Conservation (phyloP, 2,329 filamentous ascomycete species). For the Helotiales sp. region DNA sequence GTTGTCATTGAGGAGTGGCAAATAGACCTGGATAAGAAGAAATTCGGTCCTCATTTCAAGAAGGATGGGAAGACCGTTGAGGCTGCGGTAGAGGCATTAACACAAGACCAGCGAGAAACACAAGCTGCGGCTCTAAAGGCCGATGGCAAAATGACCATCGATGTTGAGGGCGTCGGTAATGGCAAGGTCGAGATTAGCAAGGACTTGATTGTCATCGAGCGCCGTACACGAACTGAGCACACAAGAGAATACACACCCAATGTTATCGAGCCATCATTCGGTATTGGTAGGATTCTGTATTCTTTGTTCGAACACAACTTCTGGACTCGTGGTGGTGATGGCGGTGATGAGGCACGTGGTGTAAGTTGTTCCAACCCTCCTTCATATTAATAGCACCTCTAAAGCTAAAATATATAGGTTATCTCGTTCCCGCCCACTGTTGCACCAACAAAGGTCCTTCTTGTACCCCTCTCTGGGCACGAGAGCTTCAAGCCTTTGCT, state of each 20-base stretch:
- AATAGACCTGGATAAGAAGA: constrained; percentile 88
- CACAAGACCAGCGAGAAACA: constrained; percentile 80
- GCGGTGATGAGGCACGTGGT: constrained; percentile 79
- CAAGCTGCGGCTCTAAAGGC: constrained; percentile 72
- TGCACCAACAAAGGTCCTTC: constrained; percentile 92
- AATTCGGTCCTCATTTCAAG: constrained; percentile 93
- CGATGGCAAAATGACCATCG: constrained; percentile 73
- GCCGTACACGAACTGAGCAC: constrained; percentile 78
- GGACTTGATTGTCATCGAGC: constrained; percentile 82
- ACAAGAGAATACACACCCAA: constrained; percentile 91
- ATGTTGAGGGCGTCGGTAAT: constrained; percentile 65
- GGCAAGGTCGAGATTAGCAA: constrained; percentile 78
- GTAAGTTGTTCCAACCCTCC: constrained; percentile 54
- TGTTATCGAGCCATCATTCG: constrained; percentile 96
- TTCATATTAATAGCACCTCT: neutral
- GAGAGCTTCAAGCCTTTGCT: constrained; percentile 78
- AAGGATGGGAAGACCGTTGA: constrained; percentile 89
- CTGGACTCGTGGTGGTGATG: constrained; percentile 76
- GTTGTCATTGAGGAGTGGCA: constrained; percentile 83
- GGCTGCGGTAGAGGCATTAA: constrained; percentile 64
- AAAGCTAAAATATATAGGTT: constrained; percentile 45
- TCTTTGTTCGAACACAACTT: constrained; percentile 91
- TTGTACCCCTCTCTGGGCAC: constrained; percentile 85
- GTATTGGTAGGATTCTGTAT: constrained; percentile 93
- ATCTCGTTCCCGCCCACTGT: constrained; percentile 74